Evolutionary conservation across 208 protist genomes (phyloP), one percentile per base, ranked within the genome.

Genomic region (Leishmania amazonensis): DNA sequence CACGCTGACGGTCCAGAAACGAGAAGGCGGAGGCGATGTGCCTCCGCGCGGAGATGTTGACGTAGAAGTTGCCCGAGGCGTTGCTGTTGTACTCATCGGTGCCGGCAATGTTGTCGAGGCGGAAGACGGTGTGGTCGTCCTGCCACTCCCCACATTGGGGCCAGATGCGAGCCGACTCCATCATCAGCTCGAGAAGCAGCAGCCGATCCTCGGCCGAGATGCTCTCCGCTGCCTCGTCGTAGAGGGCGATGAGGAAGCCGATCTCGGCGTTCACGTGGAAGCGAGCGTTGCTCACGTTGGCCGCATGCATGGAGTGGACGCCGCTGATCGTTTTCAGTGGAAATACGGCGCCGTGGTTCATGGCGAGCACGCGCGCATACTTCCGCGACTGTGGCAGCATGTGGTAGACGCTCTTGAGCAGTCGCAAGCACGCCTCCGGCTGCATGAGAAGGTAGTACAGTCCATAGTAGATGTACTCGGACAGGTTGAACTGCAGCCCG

Each of bases 121-220:
- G 88, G 81, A 98, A 98, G 45, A 89, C 79, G 24, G 83, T 95
- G 62, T 89, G 84, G 71, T 87, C 87, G 62, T 98, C 89, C 45
- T 89, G 86, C 94, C 95, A 98, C 81, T 97, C 91, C 49, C 95
- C 95, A 45, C 96, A 85, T 76, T 94, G 85, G 42, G 89, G 90
- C 94, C 95, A 98, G 58, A 98, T 90, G 31, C 95, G 88, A 72
- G 90, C 91, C 72, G 94, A 96, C 84, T 98, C 93, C 78, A 98
- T 78, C 89, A 96, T 93, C 47, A 98, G 79, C 87, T 98, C 93
- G 49, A 98, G 78, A 72, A 97, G 80, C 80, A 88, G 81, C 49
- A 95, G 62, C 38, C 93, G 94, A 62, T 96, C 89, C 62, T 88
- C 84, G 1, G 57, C 76, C 9, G 85, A 85, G 49, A 96, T 91